Evolutionary conservation across 2,329 filamentous ascomycete genomes (phyloP).

Genomic region (Ophiocordyceps polyrhachis-furcata): DNA sequence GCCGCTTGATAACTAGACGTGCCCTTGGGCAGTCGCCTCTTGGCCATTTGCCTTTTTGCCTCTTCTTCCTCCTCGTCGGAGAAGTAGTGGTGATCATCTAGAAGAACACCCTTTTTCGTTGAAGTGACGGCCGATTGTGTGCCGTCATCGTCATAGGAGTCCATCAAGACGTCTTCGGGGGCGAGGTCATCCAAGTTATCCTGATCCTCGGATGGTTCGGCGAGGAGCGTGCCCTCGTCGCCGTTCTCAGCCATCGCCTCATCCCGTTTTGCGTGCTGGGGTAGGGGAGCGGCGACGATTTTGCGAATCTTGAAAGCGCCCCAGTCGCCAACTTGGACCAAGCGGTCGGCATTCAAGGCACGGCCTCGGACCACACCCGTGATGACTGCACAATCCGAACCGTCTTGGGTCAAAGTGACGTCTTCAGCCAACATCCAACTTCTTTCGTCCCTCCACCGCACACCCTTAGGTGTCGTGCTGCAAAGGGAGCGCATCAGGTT

Average conservation of each 20-base stretch:
- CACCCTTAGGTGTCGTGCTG: constrained; percentile 78
- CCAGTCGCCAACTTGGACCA: constrained; percentile 86
- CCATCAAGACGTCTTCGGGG: constrained; percentile 69
- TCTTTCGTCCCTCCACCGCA: constrained; percentile 87
- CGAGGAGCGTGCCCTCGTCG: constrained; percentile 38
- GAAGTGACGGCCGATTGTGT: constrained; percentile 16
- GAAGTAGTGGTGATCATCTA: constrained; percentile 97
- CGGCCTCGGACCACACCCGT: constrained; percentile 76
- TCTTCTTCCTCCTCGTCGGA: constrained; percentile 61
- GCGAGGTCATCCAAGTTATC: constrained; percentile 73
- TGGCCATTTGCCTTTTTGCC: constrained; percentile 22
- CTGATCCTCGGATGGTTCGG: constrained; percentile 56
- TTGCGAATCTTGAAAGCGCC: constrained; percentile 84
- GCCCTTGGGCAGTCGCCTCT: constrained; percentile 68
- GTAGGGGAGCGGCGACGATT: constrained; percentile 58
- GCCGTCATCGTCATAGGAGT: constrained; percentile 34
- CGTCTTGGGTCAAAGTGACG: constrained; percentile 47
- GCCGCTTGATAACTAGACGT: constrained; percentile 89
- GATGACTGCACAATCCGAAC: constrained; percentile 47
- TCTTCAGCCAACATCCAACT: constrained; percentile 91
- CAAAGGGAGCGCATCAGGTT: constrained; percentile 85
- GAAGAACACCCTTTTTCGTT: constrained; percentile 65
- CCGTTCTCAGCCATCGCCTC: constrained; percentile 50
- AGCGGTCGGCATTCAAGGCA: constrained; percentile 71
- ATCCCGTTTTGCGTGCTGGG: constrained; percentile 38